These are phyloP conservation scores for Trichosporon sp. DNA, from an alignment of 1,284 basidiomycete species.

Conservation along the genomic window DNA sequence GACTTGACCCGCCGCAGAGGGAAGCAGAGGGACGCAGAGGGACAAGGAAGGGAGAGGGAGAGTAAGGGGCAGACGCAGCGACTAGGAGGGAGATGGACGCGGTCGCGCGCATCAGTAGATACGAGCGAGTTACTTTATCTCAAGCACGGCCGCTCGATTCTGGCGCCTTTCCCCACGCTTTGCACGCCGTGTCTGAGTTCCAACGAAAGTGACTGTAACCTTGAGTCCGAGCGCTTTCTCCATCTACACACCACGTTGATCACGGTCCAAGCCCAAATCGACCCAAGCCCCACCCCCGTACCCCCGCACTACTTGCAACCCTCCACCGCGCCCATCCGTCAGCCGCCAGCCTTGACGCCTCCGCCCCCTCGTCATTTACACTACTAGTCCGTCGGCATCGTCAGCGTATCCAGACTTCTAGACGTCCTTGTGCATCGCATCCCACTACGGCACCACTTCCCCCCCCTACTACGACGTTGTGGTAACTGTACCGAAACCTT, in stretches of 20 bases:
- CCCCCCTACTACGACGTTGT: not conserved
- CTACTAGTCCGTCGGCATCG: not conserved
- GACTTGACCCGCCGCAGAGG: constrained; percentile 2
- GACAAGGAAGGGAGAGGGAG: not conserved
- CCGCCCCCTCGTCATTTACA: constrained; percentile 16
- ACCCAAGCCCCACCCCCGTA: not conserved
- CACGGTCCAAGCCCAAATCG: not conserved
- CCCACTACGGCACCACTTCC: not conserved
- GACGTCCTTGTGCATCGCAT: not conserved
- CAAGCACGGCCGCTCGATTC: not conserved
- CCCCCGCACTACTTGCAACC: not conserved
- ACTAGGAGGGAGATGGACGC: not conserved
- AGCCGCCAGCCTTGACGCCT: not conserved
- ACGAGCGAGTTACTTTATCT: constrained; percentile 10
- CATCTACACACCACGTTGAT: not conserved
- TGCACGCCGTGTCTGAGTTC: not conserved
- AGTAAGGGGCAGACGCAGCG: no score
- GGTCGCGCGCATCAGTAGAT: not conserved
- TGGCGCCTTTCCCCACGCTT: constrained; percentile 4
- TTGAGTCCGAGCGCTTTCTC: not conserved
- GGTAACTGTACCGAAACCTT: constrained; percentile 11
- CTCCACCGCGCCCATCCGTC: not conserved
- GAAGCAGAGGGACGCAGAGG: not conserved
- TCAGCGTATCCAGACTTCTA: no score
- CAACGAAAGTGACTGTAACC: not conserved